These are phyloP conservation scores for Lentinula edodes DNA, from an alignment of 768 basidiomycete genomes.

Conservation along the genomic window DNA sequence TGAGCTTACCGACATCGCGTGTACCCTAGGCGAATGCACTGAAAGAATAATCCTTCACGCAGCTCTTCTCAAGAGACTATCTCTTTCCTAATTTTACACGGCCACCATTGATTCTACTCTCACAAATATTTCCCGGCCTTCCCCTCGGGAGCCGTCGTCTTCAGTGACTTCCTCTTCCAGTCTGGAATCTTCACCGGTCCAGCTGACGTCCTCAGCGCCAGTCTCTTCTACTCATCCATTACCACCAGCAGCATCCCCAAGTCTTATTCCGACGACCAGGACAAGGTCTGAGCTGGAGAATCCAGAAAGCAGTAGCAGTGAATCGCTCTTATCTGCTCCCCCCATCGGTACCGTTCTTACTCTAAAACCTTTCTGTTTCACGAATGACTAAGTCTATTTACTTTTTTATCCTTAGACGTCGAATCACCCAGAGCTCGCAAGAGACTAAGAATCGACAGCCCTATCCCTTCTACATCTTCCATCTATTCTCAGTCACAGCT, in stretches of 20 bases:
- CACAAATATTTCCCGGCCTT: slow-evolving; percentile 53
- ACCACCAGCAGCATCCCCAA: slow-evolving; percentile 21
- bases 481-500: slow-evolving; percentile 22
- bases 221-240: slow-evolving; percentile 22
- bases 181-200: slow-evolving; percentile 37
- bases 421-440: slow-evolving; percentile 59
- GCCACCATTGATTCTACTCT: slow-evolving; percentile 66
- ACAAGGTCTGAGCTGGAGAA: slow-evolving; percentile 31
- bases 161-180: slow-evolving; percentile 28
- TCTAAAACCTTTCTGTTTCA: not conserved
- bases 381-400: not conserved
- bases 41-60: not conserved
- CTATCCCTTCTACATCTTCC: slow-evolving; percentile 26
- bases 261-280: slow-evolving; percentile 63
- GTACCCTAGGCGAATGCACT: slow-evolving; percentile 5
- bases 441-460: slow-evolving; percentile 58
- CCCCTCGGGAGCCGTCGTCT: slow-evolving; percentile 34
- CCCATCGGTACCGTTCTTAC: slow-evolving; percentile 27
- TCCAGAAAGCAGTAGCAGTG: slow-evolving; percentile 10
- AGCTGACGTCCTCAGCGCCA: slow-evolving; percentile 19
- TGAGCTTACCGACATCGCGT: not conserved
- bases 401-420: slow-evolving; percentile 29
- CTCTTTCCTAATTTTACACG: slow-evolving; percentile 9
- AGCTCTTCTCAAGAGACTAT: not conserved
- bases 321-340: slow-evolving; percentile 21